A percentile compares a stretch with the other conserved stretches of the same genome.
These are phyloP conservation scores for Xylaria intraflava DNA, from an alignment of 495 filamentous ascomycete species.

Conservation along the genomic window DNA sequence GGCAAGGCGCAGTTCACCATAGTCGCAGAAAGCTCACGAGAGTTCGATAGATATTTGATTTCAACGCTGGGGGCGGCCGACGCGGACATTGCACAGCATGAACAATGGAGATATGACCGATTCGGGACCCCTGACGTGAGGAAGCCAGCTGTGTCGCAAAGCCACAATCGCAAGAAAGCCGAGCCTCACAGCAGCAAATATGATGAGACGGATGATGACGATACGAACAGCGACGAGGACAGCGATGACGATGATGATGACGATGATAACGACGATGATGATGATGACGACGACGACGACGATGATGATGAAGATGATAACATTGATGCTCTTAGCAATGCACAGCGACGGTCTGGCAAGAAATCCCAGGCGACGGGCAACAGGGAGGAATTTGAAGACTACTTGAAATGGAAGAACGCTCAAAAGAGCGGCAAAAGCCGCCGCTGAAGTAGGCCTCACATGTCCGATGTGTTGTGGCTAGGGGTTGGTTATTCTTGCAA, in stretches of 20 bases:
- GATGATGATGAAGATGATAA: neutral
- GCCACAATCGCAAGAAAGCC: neutral
- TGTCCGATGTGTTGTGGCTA: too few relatives aligned
- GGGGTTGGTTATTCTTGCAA: too few relatives aligned
- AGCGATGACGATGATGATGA: too few relatives aligned
- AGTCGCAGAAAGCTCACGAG: constrained; percentile 17
- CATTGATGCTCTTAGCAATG: neutral
- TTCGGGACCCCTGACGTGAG: neutral
- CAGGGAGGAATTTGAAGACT: neutral
- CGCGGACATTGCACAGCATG: constrained; percentile 13
- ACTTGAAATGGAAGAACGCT: neutral
- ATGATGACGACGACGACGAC: neutral
- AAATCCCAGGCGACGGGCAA: neutral
- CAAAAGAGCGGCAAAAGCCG: neutral
- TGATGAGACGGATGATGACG: neutral
- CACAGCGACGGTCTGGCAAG: neutral
- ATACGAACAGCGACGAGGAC: neutral
- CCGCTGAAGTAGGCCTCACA: too few relatives aligned
- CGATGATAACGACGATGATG: too few relatives aligned
- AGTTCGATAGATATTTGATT: constrained; percentile 23
- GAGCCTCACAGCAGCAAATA: neutral
- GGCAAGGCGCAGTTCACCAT: constrained; percentile 17
- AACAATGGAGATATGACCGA: constrained; percentile 9
- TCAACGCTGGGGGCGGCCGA: constrained; percentile 12
- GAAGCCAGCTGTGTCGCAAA: neutral